Evolutionary conservation across 2,329 filamentous ascomycete genomes (phyloP).

Genomic region (Magnaporthiopsis incrustans): DNA sequence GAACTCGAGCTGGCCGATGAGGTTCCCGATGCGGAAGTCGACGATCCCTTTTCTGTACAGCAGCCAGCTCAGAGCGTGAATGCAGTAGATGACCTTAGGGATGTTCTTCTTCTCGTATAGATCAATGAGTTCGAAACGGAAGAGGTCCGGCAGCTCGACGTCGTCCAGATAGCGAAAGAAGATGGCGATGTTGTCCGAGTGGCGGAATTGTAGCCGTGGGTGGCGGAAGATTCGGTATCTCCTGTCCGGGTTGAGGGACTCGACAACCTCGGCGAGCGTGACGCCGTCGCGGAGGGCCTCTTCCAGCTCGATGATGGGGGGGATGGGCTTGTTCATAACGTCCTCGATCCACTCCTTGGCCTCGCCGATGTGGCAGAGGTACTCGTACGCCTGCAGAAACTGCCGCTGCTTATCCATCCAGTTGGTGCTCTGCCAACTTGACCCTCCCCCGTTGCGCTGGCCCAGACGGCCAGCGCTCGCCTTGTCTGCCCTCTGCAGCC

Average conservation of each 20-base stretch:
- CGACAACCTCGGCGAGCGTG: constrained; percentile 87
- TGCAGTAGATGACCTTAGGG: constrained; percentile 97
- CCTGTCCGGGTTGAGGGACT: constrained; percentile 72
- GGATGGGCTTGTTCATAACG: constrained; percentile 75
- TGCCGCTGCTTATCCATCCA: constrained; percentile 99
- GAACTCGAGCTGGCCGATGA: constrained; percentile 93
- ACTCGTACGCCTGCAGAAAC: constrained; percentile 94
- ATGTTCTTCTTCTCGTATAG: constrained; percentile 99
- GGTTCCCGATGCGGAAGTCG: constrained; percentile 90
- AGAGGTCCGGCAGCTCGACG: constrained; percentile 86
- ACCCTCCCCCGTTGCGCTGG: constrained; percentile 36
- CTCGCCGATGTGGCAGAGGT: constrained; percentile 97
- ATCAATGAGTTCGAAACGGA: constrained; percentile 94
- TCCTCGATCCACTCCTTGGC: constrained; percentile 98
- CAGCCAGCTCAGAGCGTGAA: constrained; percentile 96
- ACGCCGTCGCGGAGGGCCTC: constrained; percentile 89
- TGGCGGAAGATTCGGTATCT: constrained; percentile 78
- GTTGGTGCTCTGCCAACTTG: constrained; percentile 73
- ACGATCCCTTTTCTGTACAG: constrained; percentile 91
- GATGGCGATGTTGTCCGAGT: constrained; percentile 95
- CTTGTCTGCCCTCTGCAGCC: constrained; percentile 65
- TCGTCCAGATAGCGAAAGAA: constrained; percentile 94
- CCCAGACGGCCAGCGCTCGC: constrained; percentile 37
- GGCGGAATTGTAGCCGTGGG: constrained; percentile 79
- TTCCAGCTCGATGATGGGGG: constrained; percentile 87